These are phyloP conservation scores for Serendipita indica DNA, from an alignment of 768 basidiomycete species.

Conservation along the genomic window DNA sequence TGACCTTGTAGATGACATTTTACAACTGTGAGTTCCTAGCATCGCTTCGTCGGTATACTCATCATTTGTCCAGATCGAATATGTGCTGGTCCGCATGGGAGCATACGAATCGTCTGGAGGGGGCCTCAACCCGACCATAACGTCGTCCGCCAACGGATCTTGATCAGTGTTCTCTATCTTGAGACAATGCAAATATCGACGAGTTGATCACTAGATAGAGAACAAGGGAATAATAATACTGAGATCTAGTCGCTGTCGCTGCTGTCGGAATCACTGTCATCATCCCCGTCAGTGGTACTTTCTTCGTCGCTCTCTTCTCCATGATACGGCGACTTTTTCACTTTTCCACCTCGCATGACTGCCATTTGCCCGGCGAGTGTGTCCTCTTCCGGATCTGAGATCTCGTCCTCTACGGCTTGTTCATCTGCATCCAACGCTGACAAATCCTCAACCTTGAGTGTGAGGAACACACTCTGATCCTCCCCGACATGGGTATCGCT, in stretches of 20 bases:
- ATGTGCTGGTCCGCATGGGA: conserved; percentile 7
- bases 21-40: background rate
- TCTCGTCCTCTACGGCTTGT: conserved; percentile 68
- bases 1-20: too few species aligned
- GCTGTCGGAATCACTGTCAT: conserved; percentile 32
- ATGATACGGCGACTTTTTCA: conserved; percentile 44
- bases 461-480: conserved; percentile 53
- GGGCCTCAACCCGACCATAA: background rate
- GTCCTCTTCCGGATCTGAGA: conserved; percentile 97
- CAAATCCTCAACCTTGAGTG: conserved; percentile 73
- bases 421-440: conserved; percentile 43
- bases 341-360: conserved; percentile 74
- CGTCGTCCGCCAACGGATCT: background rate
- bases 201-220: background rate
- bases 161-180: background rate
- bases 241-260: conserved; percentile 33
- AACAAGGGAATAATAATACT: background rate
- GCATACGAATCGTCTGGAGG: too few species aligned
- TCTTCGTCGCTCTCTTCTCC: conserved; percentile 42
- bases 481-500: conserved; percentile 85
- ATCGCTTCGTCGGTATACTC: background rate
- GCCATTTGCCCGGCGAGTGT: conserved; percentile 96
- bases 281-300: conserved; percentile 32
- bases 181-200: background rate
- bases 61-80: background rate